Base-by-base conservation (phyloP, 2,329 filamentous ascomycete species). In the Colletotrichum sp. region DNA sequence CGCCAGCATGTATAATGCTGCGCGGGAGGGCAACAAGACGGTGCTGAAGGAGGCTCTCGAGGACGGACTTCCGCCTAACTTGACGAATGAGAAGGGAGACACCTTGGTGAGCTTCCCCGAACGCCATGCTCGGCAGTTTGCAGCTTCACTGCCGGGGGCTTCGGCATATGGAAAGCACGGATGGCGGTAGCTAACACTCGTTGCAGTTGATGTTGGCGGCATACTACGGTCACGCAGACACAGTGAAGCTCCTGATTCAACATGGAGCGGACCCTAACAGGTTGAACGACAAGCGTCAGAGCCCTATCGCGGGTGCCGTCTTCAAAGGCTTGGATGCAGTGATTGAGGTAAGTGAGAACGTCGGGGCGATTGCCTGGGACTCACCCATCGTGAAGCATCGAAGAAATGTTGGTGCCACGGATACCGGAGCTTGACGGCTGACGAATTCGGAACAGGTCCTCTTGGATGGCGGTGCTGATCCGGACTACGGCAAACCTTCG, bases 11-110 rank as follows among this genome's bases (percentile, higher is more conserved):
- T 95, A 93, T 85, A 89, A 94, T 79, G 89, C 92, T 24, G 93
- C 93, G 2, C 89, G 93, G 55, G 81, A 84, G 34, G 93, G 93
- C 74, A 86, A 93, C 66, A 87, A 89, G 5, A 81, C 88, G 8
- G 83, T 91, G 12, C 90, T 95, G 16, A 81, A 88, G 59, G 89
- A 93, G 82, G 93, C 93, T 60, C 83, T 95, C 52, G 86, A 88
- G 1, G 91, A 91, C 2, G 93, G 93, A 1, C 85, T 95, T 30
- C 93, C 93, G 1, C 86, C 90, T 1, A 95, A 95, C 80, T 86
- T 95, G 82, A 94, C 92, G 18, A 95, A 95, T 80, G 90, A 93
- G 69, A 93, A 94, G 78, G 94, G 93, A 68, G 93, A 95, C 82
- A 94, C 90, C 30, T 84, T 95, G 76, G 90, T 92, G 86, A 68